Evolutionary conservation across 2,329 filamentous ascomycete genomes (phyloP).

Genomic region (Trichoderma lentiforme): DNA sequence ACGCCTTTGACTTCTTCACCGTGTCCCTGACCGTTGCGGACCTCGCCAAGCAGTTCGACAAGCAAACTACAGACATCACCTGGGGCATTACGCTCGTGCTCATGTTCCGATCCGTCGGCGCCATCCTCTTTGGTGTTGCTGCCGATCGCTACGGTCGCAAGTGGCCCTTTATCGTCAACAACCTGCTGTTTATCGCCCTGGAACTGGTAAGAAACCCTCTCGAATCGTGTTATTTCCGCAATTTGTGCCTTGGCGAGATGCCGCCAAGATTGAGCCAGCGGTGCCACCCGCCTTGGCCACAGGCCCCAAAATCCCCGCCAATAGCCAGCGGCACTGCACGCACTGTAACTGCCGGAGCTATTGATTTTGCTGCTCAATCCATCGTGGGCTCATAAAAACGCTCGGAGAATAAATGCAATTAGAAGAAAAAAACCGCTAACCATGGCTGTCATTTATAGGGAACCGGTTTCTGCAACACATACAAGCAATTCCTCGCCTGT

Average conservation of each 20-base stretch:
- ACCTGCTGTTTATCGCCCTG: conserved; percentile 66
- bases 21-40: conserved; percentile 57
- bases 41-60: conserved; percentile 51
- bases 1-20: conserved; percentile 65
- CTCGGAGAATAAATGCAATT: background rate
- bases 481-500: conserved; percentile 69
- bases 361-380: background rate
- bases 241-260: background rate
- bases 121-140: conserved; percentile 52
- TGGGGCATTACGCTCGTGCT: conserved; percentile 63
- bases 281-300: conserved; percentile 21
- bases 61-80: conserved; percentile 55
- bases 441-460: conserved; percentile 34
- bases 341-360: conserved; percentile 6
- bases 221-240: background rate
- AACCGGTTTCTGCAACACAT: conserved; percentile 67
- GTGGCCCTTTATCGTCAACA: conserved; percentile 75
- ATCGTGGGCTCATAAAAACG: background rate
- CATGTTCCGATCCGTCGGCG: conserved; percentile 58
- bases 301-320: background rate
- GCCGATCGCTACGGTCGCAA: conserved; percentile 57
- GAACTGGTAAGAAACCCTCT: conserved; percentile 57
- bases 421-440: background rate
- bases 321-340: background rate
- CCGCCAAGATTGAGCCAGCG: conserved; percentile 9